These are phyloP conservation scores for Lotus japonicus DNA, from an alignment of 306 rosid species.

Conservation along the genomic window DNA sequence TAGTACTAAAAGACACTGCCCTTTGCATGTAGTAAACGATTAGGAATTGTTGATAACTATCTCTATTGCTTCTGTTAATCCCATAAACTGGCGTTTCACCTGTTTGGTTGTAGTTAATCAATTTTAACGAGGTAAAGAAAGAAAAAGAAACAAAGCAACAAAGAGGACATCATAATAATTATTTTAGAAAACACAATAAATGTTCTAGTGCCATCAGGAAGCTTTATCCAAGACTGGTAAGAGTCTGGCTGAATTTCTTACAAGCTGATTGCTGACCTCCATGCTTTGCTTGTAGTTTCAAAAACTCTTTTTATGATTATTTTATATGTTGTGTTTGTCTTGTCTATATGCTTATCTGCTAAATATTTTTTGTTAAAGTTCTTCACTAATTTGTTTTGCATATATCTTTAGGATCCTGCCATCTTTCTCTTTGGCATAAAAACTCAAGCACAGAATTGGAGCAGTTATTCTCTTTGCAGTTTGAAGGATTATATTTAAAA, in stretches of 20 bases:
- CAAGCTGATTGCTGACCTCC: neutral
- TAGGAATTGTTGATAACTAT: conserved; percentile 18
- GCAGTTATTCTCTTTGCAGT: conserved; percentile 57
- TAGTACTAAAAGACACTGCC: neutral
- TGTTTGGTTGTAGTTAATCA: neutral
- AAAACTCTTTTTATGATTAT: neutral
- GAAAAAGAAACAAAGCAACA: neutral
- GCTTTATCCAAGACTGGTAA: neutral
- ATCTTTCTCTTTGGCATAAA: conserved; percentile 69
- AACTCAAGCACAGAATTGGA: conserved; percentile 50
- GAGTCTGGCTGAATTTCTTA: neutral
- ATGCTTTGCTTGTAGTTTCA: conserved; percentile 5
- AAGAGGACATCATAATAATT: neutral
- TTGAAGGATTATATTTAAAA: conserved; percentile 59
- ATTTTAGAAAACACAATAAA: neutral
- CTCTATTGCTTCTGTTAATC: conserved; percentile 2
- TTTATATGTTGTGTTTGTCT: neutral
- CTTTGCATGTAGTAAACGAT: conserved; percentile 1
- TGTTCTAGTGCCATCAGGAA: neutral
- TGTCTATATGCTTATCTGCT: conserved; percentile 1
- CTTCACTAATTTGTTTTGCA: conserved; percentile 9
- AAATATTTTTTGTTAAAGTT: neutral
- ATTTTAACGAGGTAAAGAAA: neutral
- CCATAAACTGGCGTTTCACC: neutral
- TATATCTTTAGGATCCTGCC: conserved; percentile 55